These are phyloP conservation scores for Panicum hallii DNA, from an alignment of 202 grass and related monocot genomes.

Conservation along the genomic window DNA sequence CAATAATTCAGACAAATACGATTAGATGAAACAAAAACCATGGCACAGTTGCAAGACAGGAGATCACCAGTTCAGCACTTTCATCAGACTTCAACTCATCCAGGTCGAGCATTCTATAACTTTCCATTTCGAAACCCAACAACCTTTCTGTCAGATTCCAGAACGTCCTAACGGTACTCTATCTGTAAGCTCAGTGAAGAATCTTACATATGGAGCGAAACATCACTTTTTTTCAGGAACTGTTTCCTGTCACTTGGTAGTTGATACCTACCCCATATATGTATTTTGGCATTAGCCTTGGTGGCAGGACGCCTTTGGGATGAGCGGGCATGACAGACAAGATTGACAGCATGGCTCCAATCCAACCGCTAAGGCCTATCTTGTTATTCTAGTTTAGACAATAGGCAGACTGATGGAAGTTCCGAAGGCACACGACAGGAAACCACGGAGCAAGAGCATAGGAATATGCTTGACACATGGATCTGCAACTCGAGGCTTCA, in stretches of 20 bases:
- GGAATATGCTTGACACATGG: neutral
- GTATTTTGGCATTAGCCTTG: neutral
- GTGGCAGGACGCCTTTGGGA: neutral
- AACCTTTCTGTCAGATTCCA: neutral
- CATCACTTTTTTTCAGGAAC: neutral
- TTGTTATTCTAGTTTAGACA: neutral
- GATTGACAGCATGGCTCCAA: constrained; percentile 13
- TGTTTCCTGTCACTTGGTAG: neutral
- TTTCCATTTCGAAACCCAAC: neutral
- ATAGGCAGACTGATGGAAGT: neutral
- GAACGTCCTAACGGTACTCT: neutral
- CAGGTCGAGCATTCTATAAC: neutral
- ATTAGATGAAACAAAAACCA: neutral
- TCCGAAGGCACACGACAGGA: neutral
- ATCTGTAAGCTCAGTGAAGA: neutral
- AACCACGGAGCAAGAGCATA: neutral
- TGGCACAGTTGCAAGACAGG: neutral
- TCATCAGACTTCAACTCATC: neutral
- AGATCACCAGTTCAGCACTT: neutral
- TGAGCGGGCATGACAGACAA: neutral
- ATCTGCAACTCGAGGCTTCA: neutral
- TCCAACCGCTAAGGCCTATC: neutral
- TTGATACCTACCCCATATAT: no score
- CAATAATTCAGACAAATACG: neutral
- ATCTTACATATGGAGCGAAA: neutral